Percentiles rank a stretch among this genome's conserved stretches.
Conservation (phyloP, 2,329 filamentous ascomycete genomes). For the Phoma sp. region DNA sequence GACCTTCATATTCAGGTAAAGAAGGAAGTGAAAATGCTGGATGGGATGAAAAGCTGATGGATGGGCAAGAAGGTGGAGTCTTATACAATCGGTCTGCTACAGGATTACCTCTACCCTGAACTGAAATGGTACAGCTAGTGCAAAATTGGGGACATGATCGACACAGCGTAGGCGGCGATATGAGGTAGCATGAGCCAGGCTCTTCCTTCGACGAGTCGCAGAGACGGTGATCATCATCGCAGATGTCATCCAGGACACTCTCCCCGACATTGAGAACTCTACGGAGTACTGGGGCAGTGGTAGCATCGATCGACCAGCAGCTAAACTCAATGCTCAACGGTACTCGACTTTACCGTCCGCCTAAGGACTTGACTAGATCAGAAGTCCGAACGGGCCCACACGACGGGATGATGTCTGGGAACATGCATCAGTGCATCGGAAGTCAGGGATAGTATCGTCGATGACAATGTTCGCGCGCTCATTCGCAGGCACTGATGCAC, state of each 20-base stretch:
- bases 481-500: constrained; percentile 1
- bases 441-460: background rate
- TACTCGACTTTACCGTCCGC: too few species aligned
- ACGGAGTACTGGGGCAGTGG: background rate
- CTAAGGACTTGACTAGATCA: background rate
- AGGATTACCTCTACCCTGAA: background rate
- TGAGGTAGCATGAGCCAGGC: background rate
- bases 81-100: background rate
- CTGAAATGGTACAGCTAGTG: background rate
- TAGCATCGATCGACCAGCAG: background rate
- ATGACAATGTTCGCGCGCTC: constrained; percentile 7
- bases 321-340: background rate
- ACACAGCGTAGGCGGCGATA: background rate
- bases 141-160: background rate
- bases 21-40: background rate
- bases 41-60: background rate
- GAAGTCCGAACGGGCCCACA: background rate
- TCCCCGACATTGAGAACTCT: background rate
- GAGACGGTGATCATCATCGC: background rate
- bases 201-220: background rate
- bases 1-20: constrained; percentile 20
- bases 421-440: background rate
- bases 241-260: background rate
- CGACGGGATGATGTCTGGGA: background rate
- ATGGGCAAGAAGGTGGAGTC: background rate